Percentiles rank a stretch among this genome's conserved stretches.
Conservation (phyloP, 257 asterid species). For the Solanum arcanum region DNA sequence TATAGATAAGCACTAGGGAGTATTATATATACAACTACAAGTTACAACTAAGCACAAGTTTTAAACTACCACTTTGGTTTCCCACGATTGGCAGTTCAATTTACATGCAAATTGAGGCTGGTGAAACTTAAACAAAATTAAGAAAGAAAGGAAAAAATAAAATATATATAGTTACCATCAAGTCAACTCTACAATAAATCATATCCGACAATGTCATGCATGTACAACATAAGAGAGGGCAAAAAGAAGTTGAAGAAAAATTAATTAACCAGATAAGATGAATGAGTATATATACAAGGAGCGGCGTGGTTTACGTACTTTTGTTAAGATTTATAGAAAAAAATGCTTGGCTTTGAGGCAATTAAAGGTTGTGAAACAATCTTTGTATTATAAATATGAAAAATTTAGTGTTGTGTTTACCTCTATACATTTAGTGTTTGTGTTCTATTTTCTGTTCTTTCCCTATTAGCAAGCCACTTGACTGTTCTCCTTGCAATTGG, state of each 20-base stretch:
- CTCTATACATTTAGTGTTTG: conserved; percentile 7
- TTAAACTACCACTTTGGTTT: not conserved
- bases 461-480: conserved; percentile 67
- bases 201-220: not conserved
- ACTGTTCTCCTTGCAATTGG: conserved; percentile 78
- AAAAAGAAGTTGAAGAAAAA: not conserved
- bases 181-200: not conserved
- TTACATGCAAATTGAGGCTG: not conserved
- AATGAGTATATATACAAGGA: not conserved
- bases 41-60: not conserved
- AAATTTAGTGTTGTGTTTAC: not conserved
- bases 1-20: too few species aligned
- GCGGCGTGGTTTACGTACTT: not conserved
- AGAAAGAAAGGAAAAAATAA: rapidly evolving
- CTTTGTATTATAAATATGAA: not conserved
- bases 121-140: not conserved
- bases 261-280: not conserved
- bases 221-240: not conserved
- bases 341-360: not conserved
- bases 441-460: conserved; percentile 20
- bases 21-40: not conserved
- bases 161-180: not conserved
- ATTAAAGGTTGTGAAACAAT: not conserved
- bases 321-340: not conserved
- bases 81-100: not conserved